Percentiles rank a stretch among this genome's conserved stretches.
Evolutionary conservation across 306 rosid genomes (phyloP).

Genomic region (Vigna radiata): DNA sequence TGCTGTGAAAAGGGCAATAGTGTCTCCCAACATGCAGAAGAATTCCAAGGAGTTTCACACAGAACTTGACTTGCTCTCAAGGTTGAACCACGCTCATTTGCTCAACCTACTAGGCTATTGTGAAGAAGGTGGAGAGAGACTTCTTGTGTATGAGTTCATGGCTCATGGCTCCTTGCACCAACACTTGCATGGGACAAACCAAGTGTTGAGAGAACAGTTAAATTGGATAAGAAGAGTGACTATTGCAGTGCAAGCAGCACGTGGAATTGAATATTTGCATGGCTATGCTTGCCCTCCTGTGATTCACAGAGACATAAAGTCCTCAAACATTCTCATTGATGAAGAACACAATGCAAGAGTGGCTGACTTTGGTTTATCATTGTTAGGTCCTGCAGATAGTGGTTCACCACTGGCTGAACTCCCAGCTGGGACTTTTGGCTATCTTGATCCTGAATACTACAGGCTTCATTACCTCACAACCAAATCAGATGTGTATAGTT

Average conservation of each 20-base stretch:
- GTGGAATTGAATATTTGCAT: constrained; percentile 89
- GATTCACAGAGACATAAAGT: constrained; percentile 89
- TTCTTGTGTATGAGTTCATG: constrained; percentile 93
- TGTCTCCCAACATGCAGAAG: constrained; percentile 82
- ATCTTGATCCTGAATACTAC: constrained; percentile 97
- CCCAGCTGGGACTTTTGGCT: constrained; percentile 96
- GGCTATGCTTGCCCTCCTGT: constrained; percentile 94
- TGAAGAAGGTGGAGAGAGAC: constrained; percentile 89
- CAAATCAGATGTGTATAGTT: constrained; percentile 94
- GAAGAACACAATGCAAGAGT: constrained; percentile 98
- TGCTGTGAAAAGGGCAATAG: constrained; percentile 84
- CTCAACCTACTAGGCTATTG: constrained; percentile 89
- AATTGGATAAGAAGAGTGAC: constrained; percentile 95
- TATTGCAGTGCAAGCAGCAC: constrained; percentile 91
- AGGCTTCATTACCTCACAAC: constrained; percentile 97
- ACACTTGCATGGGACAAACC: constrained; percentile 79
- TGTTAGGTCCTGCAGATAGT: constrained; percentile 87
- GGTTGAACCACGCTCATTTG: constrained; percentile 89
- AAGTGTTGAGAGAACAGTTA: constrained; percentile 70
- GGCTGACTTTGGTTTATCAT: constrained; percentile 88
- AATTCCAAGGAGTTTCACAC: constrained; percentile 88
- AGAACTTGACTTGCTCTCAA: constrained; percentile 82
- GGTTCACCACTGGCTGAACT: constrained; percentile 87
- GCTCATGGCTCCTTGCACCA: constrained; percentile 92
- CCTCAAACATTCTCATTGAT: constrained; percentile 94